Evolutionary conservation across 805 yeast genomes (phyloP).

Genomic region (Hanseniaspora thailandica): DNA sequence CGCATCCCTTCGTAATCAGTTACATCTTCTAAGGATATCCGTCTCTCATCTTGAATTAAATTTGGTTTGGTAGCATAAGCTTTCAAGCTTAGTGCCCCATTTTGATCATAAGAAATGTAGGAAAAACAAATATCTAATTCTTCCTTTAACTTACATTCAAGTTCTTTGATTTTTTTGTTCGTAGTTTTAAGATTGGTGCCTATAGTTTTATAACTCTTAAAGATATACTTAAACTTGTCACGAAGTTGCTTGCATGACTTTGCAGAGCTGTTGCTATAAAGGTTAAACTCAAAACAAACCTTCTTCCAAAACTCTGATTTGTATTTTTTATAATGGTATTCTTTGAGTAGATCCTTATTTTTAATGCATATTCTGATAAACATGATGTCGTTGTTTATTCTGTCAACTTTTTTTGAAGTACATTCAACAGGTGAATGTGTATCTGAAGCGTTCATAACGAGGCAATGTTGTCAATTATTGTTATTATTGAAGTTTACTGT

Average conservation of each 20-base stretch:
- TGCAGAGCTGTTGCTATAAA: too few relatives aligned
- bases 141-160: neutral
- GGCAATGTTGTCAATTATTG: too few relatives aligned
- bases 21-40: too few relatives aligned
- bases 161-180: neutral
- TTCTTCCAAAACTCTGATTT: conserved; percentile 1
- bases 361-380: neutral
- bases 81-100: neutral
- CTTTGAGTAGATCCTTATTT: neutral
- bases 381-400: neutral
- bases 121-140: neutral
- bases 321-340: neutral
- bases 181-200: neutral
- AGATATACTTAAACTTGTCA: neutral
- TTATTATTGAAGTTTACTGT: too few relatives aligned
- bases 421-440: neutral
- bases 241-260: conserved; percentile 1
- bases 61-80: neutral
- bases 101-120: neutral
- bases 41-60: neutral
- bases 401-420: neutral
- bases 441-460: neutral
- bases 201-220: neutral
- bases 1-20: neutral
- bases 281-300: neutral